Base-by-base conservation (phyloP, 176 grass and related monocot genomes). In the Hordeum vulgare region DNA sequence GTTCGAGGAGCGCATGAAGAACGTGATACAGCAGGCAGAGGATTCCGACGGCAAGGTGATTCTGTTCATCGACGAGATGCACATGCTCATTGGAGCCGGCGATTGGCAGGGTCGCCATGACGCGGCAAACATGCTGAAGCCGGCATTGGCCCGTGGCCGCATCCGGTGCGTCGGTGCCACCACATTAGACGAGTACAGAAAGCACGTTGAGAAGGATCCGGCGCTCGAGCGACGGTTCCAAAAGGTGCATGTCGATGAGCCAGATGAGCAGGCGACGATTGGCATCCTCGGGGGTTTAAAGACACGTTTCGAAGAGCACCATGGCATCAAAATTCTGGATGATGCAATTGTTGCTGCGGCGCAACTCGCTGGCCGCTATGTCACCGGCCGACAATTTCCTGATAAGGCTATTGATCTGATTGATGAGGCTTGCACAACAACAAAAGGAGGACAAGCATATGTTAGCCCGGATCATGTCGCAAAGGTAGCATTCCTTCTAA, bases 321-420 rank as follows among this genome's bases (percentile, higher is more conserved):
- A 70, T 27, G 49, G 66, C 17, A 8, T 71, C 4, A 1, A 34
- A 42, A 66, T 81, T 23, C 6, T 37, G n/a, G 79, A 81, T 42
- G 39, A 11, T 10, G 26, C 79, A 33, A 15, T 81, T 18, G 79
- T 68, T 33, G 79, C 79, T 21, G 63, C 63, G 7, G 35, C 21
- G 0, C 11, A 40, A 3, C 63, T 81, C 10, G 56, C 79, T 10
- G 41, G 39, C 14, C 79, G 79, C 36, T 81, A 81, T 37, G 67
- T 81, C 11, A 81, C 51, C 0, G 74, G 74, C 2, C 9, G 49
- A 21, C 14, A 76, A 35, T 74, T 97, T 80, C 94, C 94, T 79
- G 94, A 97, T 86, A 97, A 97, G 81, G 94, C 94, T 42, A 97
- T 97, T 71, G 94, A 97, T 89, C 80, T 94, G 17, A 92, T 97